These are phyloP conservation scores for Lentinula lateritia DNA, from an alignment of 768 basidiomycete genomes.

Conservation along the genomic window DNA sequence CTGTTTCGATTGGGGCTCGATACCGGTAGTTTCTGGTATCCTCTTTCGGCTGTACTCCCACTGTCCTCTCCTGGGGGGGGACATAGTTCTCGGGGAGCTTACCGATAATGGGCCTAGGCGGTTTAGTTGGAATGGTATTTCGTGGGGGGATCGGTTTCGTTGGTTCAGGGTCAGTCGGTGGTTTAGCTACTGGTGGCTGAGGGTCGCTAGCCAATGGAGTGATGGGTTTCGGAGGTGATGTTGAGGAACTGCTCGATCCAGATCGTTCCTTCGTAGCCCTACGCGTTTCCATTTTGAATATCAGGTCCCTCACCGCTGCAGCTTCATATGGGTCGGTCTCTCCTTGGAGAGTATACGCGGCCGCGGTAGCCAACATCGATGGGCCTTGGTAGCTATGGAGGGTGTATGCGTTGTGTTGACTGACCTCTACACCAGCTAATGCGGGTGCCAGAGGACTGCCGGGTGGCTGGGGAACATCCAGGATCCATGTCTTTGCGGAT, in stretches of 20 bases:
- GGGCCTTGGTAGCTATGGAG: not conserved
- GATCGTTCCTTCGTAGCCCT: not conserved
- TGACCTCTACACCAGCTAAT: not conserved
- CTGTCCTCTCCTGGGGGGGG: not conserved
- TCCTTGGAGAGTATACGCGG: too few relatives aligned
- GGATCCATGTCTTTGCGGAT: not conserved
- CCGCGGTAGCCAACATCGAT: not conserved
- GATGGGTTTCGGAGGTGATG: not conserved
- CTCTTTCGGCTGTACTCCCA: not conserved
- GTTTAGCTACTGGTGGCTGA: too few relatives aligned
- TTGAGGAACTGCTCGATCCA: not conserved
- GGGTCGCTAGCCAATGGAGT: too few relatives aligned
- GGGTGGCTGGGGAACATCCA: not conserved
- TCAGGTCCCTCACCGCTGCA: not conserved
- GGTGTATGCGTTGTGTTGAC: not conserved
- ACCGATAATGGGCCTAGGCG: not conserved
- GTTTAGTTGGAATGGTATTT: not conserved
- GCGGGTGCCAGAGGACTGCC: too few relatives aligned
- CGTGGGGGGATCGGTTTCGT: not conserved
- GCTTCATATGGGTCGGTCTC: not conserved
- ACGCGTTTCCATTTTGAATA: not conserved
- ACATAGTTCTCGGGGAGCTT: not conserved
- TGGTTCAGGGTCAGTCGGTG: not conserved
- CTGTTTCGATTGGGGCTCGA: too few relatives aligned
- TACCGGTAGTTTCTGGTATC: not conserved